Percentiles rank a stretch among this genome's conserved stretches.
Conservation (phyloP, 139 green algal species). For the Chlamydomonas schloesseri region DNA sequence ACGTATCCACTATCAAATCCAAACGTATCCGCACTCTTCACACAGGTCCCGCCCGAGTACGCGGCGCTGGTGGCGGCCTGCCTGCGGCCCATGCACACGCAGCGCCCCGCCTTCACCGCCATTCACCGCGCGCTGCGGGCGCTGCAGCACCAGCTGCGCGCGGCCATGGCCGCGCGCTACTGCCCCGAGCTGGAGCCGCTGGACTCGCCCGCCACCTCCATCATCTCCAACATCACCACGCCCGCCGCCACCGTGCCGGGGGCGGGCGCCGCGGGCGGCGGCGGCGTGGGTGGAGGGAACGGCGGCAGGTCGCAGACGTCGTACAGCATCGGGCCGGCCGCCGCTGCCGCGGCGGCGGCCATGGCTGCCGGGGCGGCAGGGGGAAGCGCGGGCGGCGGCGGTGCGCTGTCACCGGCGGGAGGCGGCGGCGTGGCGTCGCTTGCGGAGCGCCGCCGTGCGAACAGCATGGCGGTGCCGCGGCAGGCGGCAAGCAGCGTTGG, state of each 20-base stretch:
- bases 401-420: too few relatives aligned
- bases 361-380: not conserved
- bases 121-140: not conserved
- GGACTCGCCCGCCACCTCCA: not conserved
- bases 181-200: not conserved
- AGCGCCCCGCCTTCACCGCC: not conserved
- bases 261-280: too few relatives aligned
- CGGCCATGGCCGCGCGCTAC: not conserved
- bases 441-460: too few relatives aligned
- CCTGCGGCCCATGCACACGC: not conserved
- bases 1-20: too few relatives aligned
- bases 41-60: not conserved
- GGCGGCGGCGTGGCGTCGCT: too few relatives aligned
- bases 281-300: too few relatives aligned
- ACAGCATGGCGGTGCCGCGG: too few relatives aligned
- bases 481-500: too few relatives aligned
- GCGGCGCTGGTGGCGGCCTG: not conserved
- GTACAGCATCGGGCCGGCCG: not conserved
- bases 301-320: not conserved
- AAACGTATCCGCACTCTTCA: too few relatives aligned
- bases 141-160: not conserved
- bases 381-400: too few relatives aligned
- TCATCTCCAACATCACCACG: not conserved
- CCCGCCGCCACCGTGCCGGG: too few relatives aligned
- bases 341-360: too few relatives aligned